Evolutionary conservation across 2,329 filamentous ascomycete species (phyloP), one percentile per base, ranked within the genome.

Genomic region (Talaromyces sp.): DNA sequence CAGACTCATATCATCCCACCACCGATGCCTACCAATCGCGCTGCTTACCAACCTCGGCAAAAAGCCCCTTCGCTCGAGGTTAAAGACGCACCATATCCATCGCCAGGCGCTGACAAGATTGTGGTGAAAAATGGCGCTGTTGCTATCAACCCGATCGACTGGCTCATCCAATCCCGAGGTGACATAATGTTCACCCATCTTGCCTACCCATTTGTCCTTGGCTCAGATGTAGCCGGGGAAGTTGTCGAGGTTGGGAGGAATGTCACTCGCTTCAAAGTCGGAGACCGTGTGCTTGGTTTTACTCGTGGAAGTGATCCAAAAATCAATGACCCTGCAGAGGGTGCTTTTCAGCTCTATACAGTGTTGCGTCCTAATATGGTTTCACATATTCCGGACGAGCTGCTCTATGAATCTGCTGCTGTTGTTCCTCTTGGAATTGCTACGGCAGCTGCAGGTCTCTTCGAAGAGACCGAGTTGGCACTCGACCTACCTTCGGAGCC

Each of bases 91-190:
- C 73, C 76, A 1, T 74, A 73, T 56, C 71, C 72, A 0, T 60
- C 67, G n/a, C 72, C 78, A 0, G 69, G 68, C 0, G 59, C 66
- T 0, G 69, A 71, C 31, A 69, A 80, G 58, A 67, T 81, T 24
- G 69, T 78, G 11, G 69, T 81, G 61, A 71, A 72, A 41, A 77
- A 75, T 55, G 62, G 63, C n/a, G 74, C 76, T 5, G 66, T 78
- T 1, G 77, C 75, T 1, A 70, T 81, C 62, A 80, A 80, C 59
- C 73, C 75, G 0, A 70, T 80, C 24, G 78, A 81, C 64, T 74
- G 74, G 70, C 75, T 69, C 19, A 67, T 73, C 13, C 75, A 78
- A 61, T 53, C 62, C 7, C 46, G 64, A n/a, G 69, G 69, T 17
- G 62, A 66, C 11, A 63, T 64, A 8, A 69, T 73, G 52, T 64